phyloP scores from a whole-genome alignment of 1,284 basidiomycete genomes.

The Violaceomyces palustris region DNA sequence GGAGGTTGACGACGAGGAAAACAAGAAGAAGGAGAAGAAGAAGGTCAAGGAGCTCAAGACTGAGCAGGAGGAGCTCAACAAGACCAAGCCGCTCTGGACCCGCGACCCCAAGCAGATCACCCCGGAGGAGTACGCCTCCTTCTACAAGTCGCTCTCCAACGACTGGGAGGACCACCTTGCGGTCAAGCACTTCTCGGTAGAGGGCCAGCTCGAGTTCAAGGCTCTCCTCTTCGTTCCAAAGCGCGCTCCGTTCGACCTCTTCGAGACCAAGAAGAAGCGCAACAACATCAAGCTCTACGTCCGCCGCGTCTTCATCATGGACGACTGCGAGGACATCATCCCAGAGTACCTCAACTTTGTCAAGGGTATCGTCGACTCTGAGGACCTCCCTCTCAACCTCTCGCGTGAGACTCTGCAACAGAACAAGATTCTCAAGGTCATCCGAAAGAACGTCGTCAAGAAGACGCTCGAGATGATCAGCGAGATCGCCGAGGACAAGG shows the following conservation, averaged over 20 bases:
- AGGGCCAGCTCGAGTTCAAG: constrained; percentile 99
- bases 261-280: constrained; percentile 99
- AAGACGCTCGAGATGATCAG: constrained; percentile 91
- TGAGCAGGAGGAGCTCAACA: constrained; percentile 94
- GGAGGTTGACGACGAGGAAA: constrained; percentile 74
- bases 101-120: constrained; percentile 91
- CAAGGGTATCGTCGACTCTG: constrained; percentile 92
- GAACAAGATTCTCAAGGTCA: constrained; percentile 99
- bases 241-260: constrained; percentile 85
- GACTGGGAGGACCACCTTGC: constrained; percentile 99
- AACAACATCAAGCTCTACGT: constrained; percentile 99
- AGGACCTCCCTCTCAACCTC: constrained; percentile 99
- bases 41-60: constrained; percentile 67
- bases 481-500: constrained; percentile 99
- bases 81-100: constrained; percentile 99
- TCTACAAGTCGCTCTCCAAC: constrained; percentile 99
- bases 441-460: constrained; percentile 82
- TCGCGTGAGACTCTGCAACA: constrained; percentile 99
- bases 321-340: constrained; percentile 99
- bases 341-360: constrained; percentile 99
- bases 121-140: constrained; percentile 84
- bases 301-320: constrained; percentile 99
- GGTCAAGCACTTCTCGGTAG: constrained; percentile 99
- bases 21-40: constrained; percentile 79
- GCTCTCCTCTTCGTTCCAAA: constrained; percentile 88